Percentiles rank a stretch among this genome's conserved stretches.
These are phyloP conservation scores for Herpotrichia juniperi DNA, from an alignment of 2,329 filamentous ascomycete genomes.

Conservation along the genomic window DNA sequence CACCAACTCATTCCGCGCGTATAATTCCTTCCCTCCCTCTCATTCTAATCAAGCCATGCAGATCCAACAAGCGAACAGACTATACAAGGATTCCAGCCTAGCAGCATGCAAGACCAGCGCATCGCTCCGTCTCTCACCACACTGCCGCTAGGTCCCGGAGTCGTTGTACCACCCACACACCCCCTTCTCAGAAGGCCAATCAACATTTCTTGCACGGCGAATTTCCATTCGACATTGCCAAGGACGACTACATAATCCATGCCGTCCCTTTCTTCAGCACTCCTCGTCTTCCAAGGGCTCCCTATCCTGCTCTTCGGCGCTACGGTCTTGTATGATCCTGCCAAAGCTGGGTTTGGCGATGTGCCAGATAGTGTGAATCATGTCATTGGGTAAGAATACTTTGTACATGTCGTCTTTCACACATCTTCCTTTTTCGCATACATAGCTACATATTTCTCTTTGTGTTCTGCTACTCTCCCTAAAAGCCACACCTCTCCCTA, in stretches of 20 bases:
- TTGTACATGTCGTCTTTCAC: too few species aligned
- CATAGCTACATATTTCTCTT: neutral
- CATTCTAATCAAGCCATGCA: neutral
- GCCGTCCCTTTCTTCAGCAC: slow-evolving; percentile 1
- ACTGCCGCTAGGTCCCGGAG: neutral
- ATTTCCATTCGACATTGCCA: too few species aligned
- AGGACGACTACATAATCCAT: neutral
- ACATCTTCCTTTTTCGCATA: neutral
- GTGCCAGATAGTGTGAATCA: neutral
- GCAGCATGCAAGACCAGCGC: neutral
- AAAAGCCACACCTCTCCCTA: too few species aligned
- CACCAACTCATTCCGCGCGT: too few species aligned
- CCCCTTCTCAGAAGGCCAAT: too few species aligned
- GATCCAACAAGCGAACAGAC: neutral
- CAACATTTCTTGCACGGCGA: too few species aligned
- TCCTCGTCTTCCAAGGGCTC: slow-evolving; percentile 5
- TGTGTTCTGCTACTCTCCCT: too few species aligned
- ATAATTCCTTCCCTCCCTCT: neutral
- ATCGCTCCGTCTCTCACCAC: neutral
- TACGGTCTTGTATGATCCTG: neutral
- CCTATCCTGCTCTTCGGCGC: slow-evolving; percentile 4
- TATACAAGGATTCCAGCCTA: neutral
- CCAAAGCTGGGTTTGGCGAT: slow-evolving; percentile 2
- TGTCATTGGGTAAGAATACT: neutral
- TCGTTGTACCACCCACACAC: too few species aligned